Evolutionary conservation across 805 yeast species (phyloP), one percentile per base, ranked within the genome.

Genomic region (Myxozyma melibiosi): DNA sequence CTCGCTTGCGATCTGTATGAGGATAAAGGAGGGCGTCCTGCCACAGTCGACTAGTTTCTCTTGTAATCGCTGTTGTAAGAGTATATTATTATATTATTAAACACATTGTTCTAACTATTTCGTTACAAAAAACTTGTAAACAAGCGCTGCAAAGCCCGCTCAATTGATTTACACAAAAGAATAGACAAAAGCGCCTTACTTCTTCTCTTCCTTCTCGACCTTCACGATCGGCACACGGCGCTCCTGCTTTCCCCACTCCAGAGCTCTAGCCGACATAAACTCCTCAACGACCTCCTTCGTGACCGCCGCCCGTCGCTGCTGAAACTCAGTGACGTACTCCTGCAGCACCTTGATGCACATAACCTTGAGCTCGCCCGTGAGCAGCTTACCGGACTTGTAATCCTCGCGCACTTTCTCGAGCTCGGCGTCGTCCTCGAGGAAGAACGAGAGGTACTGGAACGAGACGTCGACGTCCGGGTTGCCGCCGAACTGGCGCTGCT

Each of bases 401-500:
- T 79, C 80, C 38, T 81, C 79, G 57, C 84, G 81, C 66, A 85
- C 75, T 45, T 79, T 74, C 53, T 77, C 78, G 67, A 94, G 78
- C 67, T 86, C 83, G 39, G 77, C 91, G 70, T 94, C 98, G 71
- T 92, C 98, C 65, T 90, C 88, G 47, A 83, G 76, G 80, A 94
- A 91, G 77, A 94, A 94, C 4, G 90, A 82, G 62, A 94, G 76
- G 71, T 94, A 94, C 75, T 94, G 98, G 76, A 78, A 94, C 1
- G 99, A 89, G 55, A 94, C 96, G 72, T 94, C 99, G 34, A 91
- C 86, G 64, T 92, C 97, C 45, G 96, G 95, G 70, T 94, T 80
- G 68, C 98, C 99, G 54, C 99, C 99, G 53, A 78, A 77, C 72
- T 78, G 78, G 73, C 96, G 84, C 76, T 94, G 99, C 67, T 90